These are phyloP conservation scores for Leishmania braziliensis DNA, from an alignment of 208 protist species.

Conservation along the genomic window DNA sequence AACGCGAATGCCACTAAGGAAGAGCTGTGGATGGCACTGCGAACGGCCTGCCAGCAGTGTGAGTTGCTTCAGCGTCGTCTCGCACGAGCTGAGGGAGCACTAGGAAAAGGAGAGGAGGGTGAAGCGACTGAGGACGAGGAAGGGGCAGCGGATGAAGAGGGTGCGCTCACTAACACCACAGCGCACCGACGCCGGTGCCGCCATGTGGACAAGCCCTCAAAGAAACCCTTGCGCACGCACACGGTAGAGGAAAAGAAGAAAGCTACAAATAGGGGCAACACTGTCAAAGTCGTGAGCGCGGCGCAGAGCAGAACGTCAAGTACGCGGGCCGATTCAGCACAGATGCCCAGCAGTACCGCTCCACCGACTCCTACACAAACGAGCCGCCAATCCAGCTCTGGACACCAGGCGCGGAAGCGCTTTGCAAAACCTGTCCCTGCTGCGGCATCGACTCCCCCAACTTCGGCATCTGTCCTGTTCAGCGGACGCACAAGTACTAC, in stretches of 20 bases:
- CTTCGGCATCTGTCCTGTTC: no score
- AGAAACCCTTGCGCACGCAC: neutral
- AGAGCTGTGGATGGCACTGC: slow-evolving; percentile 29
- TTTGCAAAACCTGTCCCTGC: neutral
- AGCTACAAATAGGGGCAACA: neutral
- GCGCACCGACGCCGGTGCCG: neutral
- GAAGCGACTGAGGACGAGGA: neutral
- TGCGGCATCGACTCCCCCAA: neutral
- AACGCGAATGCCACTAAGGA: slow-evolving; percentile 22
- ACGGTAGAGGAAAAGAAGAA: neutral
- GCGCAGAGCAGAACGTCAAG: neutral
- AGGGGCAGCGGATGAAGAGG: neutral
- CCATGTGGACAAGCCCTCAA: neutral
- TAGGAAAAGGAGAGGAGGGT: neutral
- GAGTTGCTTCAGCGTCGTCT: slow-evolving; percentile 22
- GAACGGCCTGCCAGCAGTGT: slow-evolving; percentile 21
- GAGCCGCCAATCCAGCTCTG: no score
- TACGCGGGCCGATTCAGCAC: neutral
- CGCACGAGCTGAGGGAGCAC: neutral
- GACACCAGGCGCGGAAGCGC: neutral
- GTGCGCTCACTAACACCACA: neutral
- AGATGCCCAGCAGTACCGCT: neutral
- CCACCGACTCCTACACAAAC: neutral
- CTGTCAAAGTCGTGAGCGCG: neutral
- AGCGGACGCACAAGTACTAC: neutral